Evolutionary conservation across 2,329 filamentous ascomycete species (phyloP), one percentile per base, ranked within the genome.

Genomic region (Paecilomyces niveus): DNA sequence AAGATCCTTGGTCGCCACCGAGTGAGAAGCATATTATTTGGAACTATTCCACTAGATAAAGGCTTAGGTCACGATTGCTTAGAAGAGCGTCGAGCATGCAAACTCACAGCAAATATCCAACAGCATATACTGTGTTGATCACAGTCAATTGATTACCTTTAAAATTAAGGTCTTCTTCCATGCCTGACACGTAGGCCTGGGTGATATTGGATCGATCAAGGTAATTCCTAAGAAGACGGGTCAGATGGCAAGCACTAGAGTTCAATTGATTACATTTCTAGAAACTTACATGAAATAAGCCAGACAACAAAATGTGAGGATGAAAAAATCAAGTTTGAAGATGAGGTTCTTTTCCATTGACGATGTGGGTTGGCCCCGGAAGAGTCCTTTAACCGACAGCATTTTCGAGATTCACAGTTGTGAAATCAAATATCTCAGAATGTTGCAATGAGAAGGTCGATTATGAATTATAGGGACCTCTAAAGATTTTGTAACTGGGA

Each of bases 301-400:
- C 2, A 82, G 62, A 54, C 80, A 81, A 10, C 72, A 74, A 59
- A 76, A 78, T 2, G 70, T 68, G 1, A 78, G 65, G 63, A 82
- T 71, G 58, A 80, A 81, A 65, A 76, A 77, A 63, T 82, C 80
- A 26, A 82, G 74, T 65, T 83, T 82, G 57, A 76, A 70, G 18
- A 81, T 72, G 9, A 83, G 74, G 49, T 68, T 71, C 58, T 77
- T 77, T 64, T 83, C 59, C n/a, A 52, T 29, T n/a, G 53, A 29
- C n/a, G 53, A 52, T 22, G 54, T 26, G 24, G 24, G 24, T 26
- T 26, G 24, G 24, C 24, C 24, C 24, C 24, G 24, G 24, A 26
- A 26, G 24, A 26, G 24, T 26, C 24, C 24, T 26, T 26, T 26
- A 26, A 26, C 24, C 24, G 24, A 26, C 24, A 26, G 5, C 24